Evolutionary conservation across 2,329 filamentous ascomycete species (phyloP).

Genomic region (Beauveria rudraprayagi): DNA sequence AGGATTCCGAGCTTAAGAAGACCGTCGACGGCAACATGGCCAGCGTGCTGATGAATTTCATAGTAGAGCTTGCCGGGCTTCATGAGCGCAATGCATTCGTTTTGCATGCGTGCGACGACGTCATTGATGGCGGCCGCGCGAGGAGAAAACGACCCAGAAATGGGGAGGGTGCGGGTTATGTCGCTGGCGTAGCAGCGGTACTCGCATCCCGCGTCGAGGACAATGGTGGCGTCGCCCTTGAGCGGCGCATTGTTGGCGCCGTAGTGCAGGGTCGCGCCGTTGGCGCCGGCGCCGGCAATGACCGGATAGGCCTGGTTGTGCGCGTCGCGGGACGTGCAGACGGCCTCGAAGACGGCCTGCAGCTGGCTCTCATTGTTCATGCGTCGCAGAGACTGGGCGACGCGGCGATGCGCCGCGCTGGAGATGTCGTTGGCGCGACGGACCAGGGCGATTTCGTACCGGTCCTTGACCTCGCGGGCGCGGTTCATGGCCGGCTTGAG

Average conservation of each 20-base stretch:
- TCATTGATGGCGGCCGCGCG: constrained; percentile 68
- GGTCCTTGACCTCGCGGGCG: constrained; percentile 72
- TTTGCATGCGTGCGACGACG: constrained; percentile 75
- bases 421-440: constrained; percentile 75
- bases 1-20: constrained; percentile 66
- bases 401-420: constrained; percentile 64
- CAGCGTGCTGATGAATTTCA: constrained; percentile 64
- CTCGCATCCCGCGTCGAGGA: constrained; percentile 84
- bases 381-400: constrained; percentile 54
- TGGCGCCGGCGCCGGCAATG: constrained; percentile 80
- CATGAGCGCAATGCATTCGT: constrained; percentile 60
- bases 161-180: constrained; percentile 79
- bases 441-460: constrained; percentile 78
- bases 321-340: constrained; percentile 64
- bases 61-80: constrained; percentile 63
- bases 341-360: constrained; percentile 66
- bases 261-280: constrained; percentile 83
- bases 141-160: constrained; percentile 58
- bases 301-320: constrained; percentile 76
- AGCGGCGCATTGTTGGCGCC: constrained; percentile 68
- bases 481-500: constrained; percentile 69
- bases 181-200: constrained; percentile 82
- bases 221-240: constrained; percentile 60
- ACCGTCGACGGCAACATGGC: constrained; percentile 62
- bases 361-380: constrained; percentile 75